Conservation (phyloP, 805 yeast genomes). For the Ogataea corticis region DNA sequence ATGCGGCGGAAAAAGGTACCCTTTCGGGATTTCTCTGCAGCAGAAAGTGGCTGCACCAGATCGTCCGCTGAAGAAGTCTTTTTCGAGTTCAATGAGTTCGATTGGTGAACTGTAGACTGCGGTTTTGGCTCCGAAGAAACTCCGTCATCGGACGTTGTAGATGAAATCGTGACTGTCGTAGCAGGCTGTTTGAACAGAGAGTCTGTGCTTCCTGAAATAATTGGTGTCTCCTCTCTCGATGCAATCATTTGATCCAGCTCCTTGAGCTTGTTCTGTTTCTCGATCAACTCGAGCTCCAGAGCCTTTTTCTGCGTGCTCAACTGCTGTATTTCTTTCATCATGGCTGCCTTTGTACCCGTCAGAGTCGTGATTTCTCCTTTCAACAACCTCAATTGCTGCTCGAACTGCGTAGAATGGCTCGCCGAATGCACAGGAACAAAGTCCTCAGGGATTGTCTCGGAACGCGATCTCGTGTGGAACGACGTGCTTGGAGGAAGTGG, state of each 20-base stretch:
- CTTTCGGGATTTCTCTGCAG: constrained; percentile 22
- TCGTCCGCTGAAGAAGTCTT: constrained; percentile 17
- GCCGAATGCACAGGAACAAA: constrained; percentile 22
- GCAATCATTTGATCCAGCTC: constrained; percentile 13
- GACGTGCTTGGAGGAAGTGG: constrained; percentile 39
- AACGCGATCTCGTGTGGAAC: constrained; percentile 42
- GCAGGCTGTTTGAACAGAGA: constrained; percentile 12
- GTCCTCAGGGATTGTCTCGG: constrained; percentile 44
- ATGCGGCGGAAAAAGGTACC: constrained; percentile 32
- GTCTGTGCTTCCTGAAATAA: constrained; percentile 8
- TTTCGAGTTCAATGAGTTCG: background rate
- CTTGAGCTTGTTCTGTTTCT: constrained; percentile 18
- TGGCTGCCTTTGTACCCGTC: constrained; percentile 39
- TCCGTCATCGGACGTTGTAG: constrained; percentile 13
- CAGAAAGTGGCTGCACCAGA: constrained; percentile 1
- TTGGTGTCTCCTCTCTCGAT: constrained; percentile 6
- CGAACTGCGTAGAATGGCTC: constrained; percentile 33
- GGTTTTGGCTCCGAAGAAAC: background rate
- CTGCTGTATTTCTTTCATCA: constrained; percentile 52
- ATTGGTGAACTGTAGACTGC: too few species aligned
- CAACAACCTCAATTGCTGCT: constrained; percentile 39
- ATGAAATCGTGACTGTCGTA: constrained; percentile 10
- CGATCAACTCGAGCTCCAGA: constrained; percentile 46
- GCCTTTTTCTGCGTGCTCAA: constrained; percentile 48
- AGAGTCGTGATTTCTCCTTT: constrained; percentile 43